Percentiles rank a stretch among this genome's conserved stretches.
Evolutionary conservation across 192 early-diverging fungal genomes (phyloP).

Genomic region (Entomortierella chlamydospora): DNA sequence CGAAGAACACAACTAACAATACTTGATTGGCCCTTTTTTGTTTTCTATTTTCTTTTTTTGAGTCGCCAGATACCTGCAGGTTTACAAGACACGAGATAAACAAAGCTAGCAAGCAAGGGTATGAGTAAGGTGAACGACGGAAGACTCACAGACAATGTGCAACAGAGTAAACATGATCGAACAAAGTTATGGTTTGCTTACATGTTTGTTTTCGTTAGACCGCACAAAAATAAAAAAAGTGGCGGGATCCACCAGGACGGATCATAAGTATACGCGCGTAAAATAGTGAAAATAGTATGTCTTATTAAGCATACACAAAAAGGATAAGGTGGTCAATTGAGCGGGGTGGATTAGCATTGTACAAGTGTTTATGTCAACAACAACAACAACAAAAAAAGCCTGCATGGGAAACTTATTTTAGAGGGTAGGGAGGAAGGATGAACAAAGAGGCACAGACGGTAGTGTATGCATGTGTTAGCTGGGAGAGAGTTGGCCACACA

Average conservation of each 20-base stretch:
- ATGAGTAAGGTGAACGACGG: not conserved
- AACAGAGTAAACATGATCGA: not conserved
- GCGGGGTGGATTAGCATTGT: too few species aligned
- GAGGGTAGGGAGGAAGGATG: not conserved
- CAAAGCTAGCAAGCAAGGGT: not conserved
- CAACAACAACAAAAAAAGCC: too few species aligned
- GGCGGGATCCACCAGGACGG: not conserved
- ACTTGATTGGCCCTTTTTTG: too few species aligned
- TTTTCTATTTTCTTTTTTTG: not conserved
- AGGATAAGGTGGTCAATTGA: too few species aligned
- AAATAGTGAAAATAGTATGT: not conserved
- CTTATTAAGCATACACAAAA: not conserved
- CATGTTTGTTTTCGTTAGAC: not conserved
- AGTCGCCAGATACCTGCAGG: not conserved
- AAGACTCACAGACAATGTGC: not conserved
- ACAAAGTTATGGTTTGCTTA: not conserved
- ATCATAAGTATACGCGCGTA: not conserved
- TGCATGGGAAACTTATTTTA: not conserved
- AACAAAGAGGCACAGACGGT: not conserved
- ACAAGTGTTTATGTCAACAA: slow-evolving; percentile 2
- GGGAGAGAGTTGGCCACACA: too few species aligned
- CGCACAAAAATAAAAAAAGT: not conserved
- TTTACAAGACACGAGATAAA: not conserved
- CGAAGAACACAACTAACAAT: not conserved
- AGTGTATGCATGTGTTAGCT: not conserved